A percentile compares a stretch with the other conserved stretches of the same genome.
phyloP scores from a whole-genome alignment of 1,139 yeast species.

The Pichia sp. region DNA sequence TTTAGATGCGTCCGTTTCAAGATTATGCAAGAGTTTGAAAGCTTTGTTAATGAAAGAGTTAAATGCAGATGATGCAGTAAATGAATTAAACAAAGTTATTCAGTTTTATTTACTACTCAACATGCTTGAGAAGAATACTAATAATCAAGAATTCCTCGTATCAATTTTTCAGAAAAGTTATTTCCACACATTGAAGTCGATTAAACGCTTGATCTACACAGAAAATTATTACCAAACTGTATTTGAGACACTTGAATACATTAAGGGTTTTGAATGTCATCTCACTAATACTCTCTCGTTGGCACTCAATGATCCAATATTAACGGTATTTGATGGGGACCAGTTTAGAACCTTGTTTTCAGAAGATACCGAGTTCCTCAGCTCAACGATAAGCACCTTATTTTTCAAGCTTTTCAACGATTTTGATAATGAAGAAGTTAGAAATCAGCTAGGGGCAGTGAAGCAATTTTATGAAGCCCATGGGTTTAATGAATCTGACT shows the following conservation, averaged over 20 bases:
- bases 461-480: background rate
- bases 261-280: background rate
- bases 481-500: background rate
- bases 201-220: background rate
- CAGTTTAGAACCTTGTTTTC: background rate
- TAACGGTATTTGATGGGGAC: background rate
- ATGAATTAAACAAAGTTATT: background rate
- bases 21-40: constrained; percentile 3
- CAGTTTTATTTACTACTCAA: background rate
- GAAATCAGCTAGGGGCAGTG: background rate
- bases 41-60: background rate
- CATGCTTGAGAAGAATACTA: background rate
- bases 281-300: background rate
- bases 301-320: background rate
- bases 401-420: background rate
- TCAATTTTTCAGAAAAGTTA: background rate
- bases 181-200: background rate
- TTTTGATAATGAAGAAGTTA: background rate
- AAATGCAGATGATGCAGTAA: background rate
- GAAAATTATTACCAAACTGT: background rate
- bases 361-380: background rate
- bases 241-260: background rate
- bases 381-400: background rate
- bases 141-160: background rate
- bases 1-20: background rate